Evolutionary conservation across 495 filamentous ascomycete genomes (phyloP).

Genomic region (Penicillium egyptiacum): DNA sequence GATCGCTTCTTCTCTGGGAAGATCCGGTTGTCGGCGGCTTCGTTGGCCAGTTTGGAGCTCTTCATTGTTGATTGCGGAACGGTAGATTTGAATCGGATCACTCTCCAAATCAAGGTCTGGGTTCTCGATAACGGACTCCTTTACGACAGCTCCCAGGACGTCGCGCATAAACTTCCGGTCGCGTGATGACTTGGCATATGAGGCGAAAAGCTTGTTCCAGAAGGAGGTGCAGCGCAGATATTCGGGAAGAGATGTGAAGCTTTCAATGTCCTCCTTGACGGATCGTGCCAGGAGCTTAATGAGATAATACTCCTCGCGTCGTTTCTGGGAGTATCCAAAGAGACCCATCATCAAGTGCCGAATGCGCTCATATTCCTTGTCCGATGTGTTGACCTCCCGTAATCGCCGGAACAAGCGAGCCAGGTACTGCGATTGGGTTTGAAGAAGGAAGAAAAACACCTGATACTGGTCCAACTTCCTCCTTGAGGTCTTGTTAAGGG

Average conservation of each 20-base stretch:
- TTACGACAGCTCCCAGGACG: constrained; percentile 76
- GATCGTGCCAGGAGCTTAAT: constrained; percentile 83
- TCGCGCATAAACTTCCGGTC: constrained; percentile 91
- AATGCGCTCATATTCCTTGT: constrained; percentile 89
- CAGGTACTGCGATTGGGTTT: constrained; percentile 95
- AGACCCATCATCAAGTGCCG: constrained; percentile 94
- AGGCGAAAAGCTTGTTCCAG: constrained; percentile 81
- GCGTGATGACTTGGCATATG: constrained; percentile 86
- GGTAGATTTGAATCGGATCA: constrained; percentile 96
- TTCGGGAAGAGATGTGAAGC: constrained; percentile 70
- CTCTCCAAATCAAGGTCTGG: constrained; percentile 89
- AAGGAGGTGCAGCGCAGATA: constrained; percentile 90
- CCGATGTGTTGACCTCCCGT: constrained; percentile 79
- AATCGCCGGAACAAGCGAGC: constrained; percentile 81
- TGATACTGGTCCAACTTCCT: constrained; percentile 96
- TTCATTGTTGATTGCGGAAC: constrained; percentile 92
- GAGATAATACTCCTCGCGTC: constrained; percentile 94
- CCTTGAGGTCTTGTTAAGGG: constrained; percentile 91
- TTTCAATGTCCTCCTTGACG: constrained; percentile 82
- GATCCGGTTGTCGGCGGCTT: constrained; percentile 73
- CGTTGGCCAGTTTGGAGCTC: constrained; percentile 87
- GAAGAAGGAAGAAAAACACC: constrained; percentile 94
- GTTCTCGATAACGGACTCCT: constrained; percentile 88
- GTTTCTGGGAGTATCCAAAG: constrained; percentile 96
- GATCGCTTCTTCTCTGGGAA: constrained; percentile 89